A percentile compares a stretch with the other conserved stretches of the same genome.
phyloP scores from a whole-genome alignment of 805 yeast genomes.

The Sporopachydermia quercuum region DNA sequence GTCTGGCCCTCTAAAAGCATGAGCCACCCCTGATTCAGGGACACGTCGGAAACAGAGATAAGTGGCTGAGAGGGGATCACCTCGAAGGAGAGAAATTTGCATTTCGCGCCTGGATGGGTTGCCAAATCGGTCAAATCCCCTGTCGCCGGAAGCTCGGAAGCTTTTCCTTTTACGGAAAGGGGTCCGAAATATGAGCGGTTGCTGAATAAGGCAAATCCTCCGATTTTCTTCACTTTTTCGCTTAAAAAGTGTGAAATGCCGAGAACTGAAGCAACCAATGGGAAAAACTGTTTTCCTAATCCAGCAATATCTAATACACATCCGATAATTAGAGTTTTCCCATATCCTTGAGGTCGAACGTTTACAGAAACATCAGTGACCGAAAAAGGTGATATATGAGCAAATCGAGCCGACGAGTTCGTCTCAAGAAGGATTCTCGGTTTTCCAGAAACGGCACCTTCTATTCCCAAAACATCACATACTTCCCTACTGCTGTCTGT shows the following conservation, averaged over 20 bases:
- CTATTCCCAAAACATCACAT: neutral
- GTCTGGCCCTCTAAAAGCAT: slow-evolving; percentile 74
- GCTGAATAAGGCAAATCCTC: neutral
- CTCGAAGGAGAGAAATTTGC: slow-evolving; percentile 17
- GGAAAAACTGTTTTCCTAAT: slow-evolving; percentile 11
- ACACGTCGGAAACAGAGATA: slow-evolving; percentile 33
- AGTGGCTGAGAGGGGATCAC: slow-evolving; percentile 44
- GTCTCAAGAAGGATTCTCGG: neutral
- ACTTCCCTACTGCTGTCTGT: neutral
- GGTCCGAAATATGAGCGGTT: too few relatives aligned
- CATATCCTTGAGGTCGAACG: slow-evolving; percentile 34
- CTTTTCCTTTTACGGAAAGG: too few relatives aligned
- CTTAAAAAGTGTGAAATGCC: neutral
- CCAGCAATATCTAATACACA: slow-evolving; percentile 34
- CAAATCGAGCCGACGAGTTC: neutral
- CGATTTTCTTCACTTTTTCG: neutral
- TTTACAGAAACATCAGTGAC: slow-evolving; percentile 25
- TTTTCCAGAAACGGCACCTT: neutral
- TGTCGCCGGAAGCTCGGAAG: neutral
- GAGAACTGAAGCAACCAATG: neutral
- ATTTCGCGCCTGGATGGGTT: slow-evolving; percentile 8
- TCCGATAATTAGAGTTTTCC: slow-evolving; percentile 34
- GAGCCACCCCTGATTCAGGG: slow-evolving; percentile 47
- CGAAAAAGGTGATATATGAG: slow-evolving; percentile 22
- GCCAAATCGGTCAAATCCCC: neutral